Conservation (phyloP, 164 flowering plant species). For the Liquidambar formosana region DNA sequence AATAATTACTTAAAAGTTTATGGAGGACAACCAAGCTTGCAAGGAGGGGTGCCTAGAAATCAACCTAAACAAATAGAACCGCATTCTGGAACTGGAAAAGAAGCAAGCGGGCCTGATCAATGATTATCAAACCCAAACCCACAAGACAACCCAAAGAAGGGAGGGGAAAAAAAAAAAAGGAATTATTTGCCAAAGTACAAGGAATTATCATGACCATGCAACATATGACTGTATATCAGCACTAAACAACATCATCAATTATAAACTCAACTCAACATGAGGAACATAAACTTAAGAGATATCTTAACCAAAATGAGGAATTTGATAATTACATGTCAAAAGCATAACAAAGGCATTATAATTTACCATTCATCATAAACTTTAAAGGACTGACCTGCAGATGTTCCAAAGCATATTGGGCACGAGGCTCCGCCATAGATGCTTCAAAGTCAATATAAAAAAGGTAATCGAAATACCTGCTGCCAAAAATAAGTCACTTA, state of each 20-base stretch:
- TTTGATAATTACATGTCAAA: not conserved
- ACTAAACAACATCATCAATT: not conserved
- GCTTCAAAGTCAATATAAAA: conserved; percentile 96
- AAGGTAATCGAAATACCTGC: conserved; percentile 93
- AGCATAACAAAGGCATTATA: not conserved
- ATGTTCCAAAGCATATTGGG: conserved; percentile 83
- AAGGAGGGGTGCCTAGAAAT: not conserved
- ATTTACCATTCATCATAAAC: not conserved
- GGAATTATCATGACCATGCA: not conserved
- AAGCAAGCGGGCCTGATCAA: not conserved
- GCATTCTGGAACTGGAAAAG: not conserved
- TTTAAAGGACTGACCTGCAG: conserved; percentile 64
- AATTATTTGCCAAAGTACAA: not conserved
- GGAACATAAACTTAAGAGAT: not conserved
- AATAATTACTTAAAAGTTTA: not conserved
- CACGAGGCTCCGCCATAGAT: conserved; percentile 91
- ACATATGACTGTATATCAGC: not conserved
- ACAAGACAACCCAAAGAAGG: not conserved
- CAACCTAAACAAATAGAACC: not conserved
- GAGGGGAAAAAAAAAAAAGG: not conserved
- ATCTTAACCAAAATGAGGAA: not conserved
- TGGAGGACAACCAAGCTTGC: not conserved
- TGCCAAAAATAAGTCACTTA: conserved; percentile 15
- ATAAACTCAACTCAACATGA: not conserved
- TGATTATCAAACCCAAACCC: not conserved